Conservation (phyloP, 2,329 filamentous ascomycete species). For the Emericellopsis atlantica region DNA sequence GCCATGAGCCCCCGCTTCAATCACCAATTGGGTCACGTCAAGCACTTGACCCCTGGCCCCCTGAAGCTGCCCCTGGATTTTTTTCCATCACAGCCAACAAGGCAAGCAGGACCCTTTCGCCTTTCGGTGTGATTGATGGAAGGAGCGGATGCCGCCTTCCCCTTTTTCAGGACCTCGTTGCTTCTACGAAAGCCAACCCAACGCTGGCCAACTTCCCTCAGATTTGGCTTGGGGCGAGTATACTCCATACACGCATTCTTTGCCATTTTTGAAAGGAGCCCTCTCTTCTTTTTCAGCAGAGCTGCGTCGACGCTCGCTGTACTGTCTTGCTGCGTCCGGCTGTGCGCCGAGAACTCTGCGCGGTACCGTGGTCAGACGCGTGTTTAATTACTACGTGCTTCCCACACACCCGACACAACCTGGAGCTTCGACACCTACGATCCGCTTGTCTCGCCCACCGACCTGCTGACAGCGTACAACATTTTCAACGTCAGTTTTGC, state of each 20-base stretch:
- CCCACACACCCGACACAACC: slow-evolving; percentile 1
- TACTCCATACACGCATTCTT: too few relatives aligned
- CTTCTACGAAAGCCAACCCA: neutral
- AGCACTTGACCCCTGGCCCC: neutral
- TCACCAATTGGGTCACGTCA: too few relatives aligned
- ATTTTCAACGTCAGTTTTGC: too few relatives aligned
- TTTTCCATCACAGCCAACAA: neutral
- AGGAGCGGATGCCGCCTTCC: too few relatives aligned
- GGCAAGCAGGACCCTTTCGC: neutral
- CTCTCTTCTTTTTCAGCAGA: too few relatives aligned
- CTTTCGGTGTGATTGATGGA: neutral
- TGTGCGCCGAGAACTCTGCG: neutral
- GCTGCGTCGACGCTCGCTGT: neutral
- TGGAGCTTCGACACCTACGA: neutral
- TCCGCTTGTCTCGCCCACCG: neutral
- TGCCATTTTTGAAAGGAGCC: too few relatives aligned
- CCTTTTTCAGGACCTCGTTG: neutral
- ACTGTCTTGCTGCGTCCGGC: too few relatives aligned
- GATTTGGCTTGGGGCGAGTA: neutral
- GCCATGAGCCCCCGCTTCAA: too few relatives aligned
- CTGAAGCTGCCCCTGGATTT: slow-evolving; percentile 1
- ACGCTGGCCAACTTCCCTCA: neutral
- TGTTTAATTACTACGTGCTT: slow-evolving; percentile 17
- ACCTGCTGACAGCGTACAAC: neutral
- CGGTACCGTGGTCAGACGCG: slow-evolving; percentile 11